Base-by-base conservation (phyloP, 2,329 filamentous ascomycete species). In the Fusarium sp. region DNA sequence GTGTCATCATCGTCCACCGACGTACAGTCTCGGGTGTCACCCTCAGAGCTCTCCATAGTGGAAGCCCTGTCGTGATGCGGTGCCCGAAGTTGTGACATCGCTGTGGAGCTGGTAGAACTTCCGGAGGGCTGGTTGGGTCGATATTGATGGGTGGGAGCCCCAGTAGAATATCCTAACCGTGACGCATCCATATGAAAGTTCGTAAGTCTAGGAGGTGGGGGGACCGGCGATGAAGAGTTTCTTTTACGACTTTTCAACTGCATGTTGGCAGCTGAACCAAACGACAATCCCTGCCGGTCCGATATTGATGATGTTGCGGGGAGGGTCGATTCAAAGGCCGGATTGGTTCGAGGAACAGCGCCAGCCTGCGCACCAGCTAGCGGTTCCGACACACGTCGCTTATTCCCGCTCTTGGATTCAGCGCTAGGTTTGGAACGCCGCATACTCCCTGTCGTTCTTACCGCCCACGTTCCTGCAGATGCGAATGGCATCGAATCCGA, bases 1-100 rank as follows among this genome's bases (percentile, higher is more conserved):
- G 89, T 90, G 74, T 94, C 92, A 74, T 93, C 91, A 59, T 94
- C 92, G 62, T 94, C 92, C 24, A 87, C 88, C 14, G 89, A 93
- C n/a, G 82, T 83, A 72, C 90, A 87, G 49, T 87, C 89, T 71
- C 88, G 87, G 66, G 83, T 83, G 64, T 93, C 91, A 75, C 88
- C 87, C 73, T 94, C 92, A 29, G 90, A 93, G 64, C 90, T 90
- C 66, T 89, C 88, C 70, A 91, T 84, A 29, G 90, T 92, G 25
- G 90, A 92, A 10, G 75, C 76, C 55, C 76, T 74, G 53, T 80
- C 80, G 65, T 78, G 74, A 22, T 76, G 75, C 27, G 77, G 76
- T 60, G 71, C 72, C 67, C 77, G 74, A 44, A 77, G 74, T 64
- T 80, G 80, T 63, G 79, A 81, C 78, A 82, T 83, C 60, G 80